phyloP scores from a whole-genome alignment of 2,329 filamentous ascomycete species.

The Pseudogymnoascus sp. region DNA sequence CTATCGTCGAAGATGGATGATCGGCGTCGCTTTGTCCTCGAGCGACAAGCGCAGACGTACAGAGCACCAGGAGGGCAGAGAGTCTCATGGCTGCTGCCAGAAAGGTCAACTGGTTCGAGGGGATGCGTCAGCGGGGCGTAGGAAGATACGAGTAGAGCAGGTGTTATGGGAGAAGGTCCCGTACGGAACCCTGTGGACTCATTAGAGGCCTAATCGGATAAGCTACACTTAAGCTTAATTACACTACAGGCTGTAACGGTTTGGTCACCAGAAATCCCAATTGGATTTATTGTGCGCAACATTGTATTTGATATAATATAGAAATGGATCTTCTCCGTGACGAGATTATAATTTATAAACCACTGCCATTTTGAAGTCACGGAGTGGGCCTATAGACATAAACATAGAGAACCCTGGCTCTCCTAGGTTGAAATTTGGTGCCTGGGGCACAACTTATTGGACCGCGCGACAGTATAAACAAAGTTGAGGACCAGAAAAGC shows the following conservation, averaged over 20 bases:
- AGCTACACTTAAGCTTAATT: constrained; percentile 9
- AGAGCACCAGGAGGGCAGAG: not conserved
- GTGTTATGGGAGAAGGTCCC: not conserved
- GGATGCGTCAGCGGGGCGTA: not conserved
- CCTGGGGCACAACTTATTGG: not conserved
- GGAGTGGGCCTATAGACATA: not conserved
- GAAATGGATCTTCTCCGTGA: not conserved
- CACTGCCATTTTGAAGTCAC: not conserved
- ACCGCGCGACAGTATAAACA: constrained; percentile 2
- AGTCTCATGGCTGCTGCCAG: not conserved
- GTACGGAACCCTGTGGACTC: not conserved
- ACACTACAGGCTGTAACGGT: not conserved
- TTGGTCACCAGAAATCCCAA: not conserved
- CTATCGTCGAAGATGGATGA: constrained; percentile 1
- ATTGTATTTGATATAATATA: not conserved
- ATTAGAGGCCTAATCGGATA: constrained; percentile 5
- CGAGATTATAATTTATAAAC: not conserved
- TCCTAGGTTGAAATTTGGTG: not conserved
- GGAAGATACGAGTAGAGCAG: not conserved
- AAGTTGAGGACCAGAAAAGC: constrained; percentile 6
- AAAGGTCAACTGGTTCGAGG: not conserved
- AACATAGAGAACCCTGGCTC: not conserved
- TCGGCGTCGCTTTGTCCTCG: constrained; percentile 2
- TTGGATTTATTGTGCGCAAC: not conserved
- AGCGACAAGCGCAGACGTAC: not conserved